Evolutionary conservation across 164 flowering plant genomes (phyloP).

Genomic region (Vitis rupestris): DNA sequence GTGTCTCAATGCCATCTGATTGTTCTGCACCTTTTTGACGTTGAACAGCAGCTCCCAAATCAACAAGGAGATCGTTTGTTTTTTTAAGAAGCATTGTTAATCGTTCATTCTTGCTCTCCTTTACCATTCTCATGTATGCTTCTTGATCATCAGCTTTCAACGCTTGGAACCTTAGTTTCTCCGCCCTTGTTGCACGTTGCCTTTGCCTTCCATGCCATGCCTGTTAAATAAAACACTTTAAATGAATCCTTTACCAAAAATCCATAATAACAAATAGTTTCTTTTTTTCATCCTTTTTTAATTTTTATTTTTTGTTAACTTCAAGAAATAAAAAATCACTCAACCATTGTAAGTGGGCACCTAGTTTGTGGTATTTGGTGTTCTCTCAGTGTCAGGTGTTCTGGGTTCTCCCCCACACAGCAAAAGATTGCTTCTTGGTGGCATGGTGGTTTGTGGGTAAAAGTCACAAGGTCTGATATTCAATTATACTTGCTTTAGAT

Average conservation of each 20-base stretch:
- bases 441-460: too few relatives aligned
- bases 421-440: not conserved
- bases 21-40: conserved; percentile 81
- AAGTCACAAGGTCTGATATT: too few relatives aligned
- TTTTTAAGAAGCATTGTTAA: conserved; percentile 85
- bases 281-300: too few relatives aligned
- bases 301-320: too few relatives aligned
- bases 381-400: too few relatives aligned
- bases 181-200: conserved; percentile 89
- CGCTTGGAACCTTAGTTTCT: conserved; percentile 89
- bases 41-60: conserved; percentile 95
- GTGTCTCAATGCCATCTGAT: conserved; percentile 58
- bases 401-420: too few relatives aligned
- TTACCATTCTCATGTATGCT: conserved; percentile 94
- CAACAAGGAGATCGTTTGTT: conserved; percentile 87
- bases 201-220: conserved; percentile 99
- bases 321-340: conserved; percentile 1
- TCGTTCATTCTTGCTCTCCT: conserved; percentile 98
- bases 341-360: not conserved
- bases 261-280: not conserved
- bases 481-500: too few relatives aligned
- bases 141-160: conserved; percentile 96
- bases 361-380: too few relatives aligned
- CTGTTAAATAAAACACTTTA: conserved; percentile 29
- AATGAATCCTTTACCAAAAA: not conserved